Evolutionary conservation across 1,139 yeast species (phyloP).

Genomic region (Suhomyces yuchorum): DNA sequence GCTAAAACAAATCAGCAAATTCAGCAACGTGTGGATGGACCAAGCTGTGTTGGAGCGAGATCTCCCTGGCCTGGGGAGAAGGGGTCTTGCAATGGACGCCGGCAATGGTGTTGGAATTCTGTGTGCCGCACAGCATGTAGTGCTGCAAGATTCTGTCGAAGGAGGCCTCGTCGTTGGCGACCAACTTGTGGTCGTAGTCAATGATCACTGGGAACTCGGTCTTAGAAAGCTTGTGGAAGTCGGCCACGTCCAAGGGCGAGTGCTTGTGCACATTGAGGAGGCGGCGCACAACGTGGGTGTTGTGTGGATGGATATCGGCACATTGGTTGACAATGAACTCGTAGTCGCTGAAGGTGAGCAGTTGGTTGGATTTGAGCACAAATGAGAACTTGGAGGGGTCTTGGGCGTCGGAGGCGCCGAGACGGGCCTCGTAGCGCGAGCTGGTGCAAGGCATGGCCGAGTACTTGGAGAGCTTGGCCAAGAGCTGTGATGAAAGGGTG

Average conservation of each 20-base stretch:
- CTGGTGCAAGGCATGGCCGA: constrained; percentile 27
- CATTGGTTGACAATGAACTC: constrained; percentile 38
- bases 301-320: constrained; percentile 49
- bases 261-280: constrained; percentile 17
- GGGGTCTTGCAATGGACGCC: constrained; percentile 14
- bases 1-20: constrained; percentile 48
- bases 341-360: constrained; percentile 35
- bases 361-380: constrained; percentile 28
- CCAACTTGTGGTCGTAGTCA: constrained; percentile 55
- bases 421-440: constrained; percentile 15
- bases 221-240: constrained; percentile 22
- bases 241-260: constrained; percentile 18
- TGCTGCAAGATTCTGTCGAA: constrained; percentile 47
- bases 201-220: constrained; percentile 50
- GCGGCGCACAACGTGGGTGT: constrained; percentile 30
- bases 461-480: constrained; percentile 26
- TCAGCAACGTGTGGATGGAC: constrained; percentile 52
- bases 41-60: constrained; percentile 18
- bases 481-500: constrained; percentile 28
- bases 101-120: constrained; percentile 23
- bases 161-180: constrained; percentile 52
- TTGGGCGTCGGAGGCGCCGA: constrained; percentile 5
- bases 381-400: constrained; percentile 25
- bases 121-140: constrained; percentile 44
- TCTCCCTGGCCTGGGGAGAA: constrained; percentile 3